Percentiles rank a stretch among this genome's conserved stretches.
These are phyloP conservation scores for Auriscalpium vulgare DNA, from an alignment of 768 basidiomycete genomes.

Conservation along the genomic window DNA sequence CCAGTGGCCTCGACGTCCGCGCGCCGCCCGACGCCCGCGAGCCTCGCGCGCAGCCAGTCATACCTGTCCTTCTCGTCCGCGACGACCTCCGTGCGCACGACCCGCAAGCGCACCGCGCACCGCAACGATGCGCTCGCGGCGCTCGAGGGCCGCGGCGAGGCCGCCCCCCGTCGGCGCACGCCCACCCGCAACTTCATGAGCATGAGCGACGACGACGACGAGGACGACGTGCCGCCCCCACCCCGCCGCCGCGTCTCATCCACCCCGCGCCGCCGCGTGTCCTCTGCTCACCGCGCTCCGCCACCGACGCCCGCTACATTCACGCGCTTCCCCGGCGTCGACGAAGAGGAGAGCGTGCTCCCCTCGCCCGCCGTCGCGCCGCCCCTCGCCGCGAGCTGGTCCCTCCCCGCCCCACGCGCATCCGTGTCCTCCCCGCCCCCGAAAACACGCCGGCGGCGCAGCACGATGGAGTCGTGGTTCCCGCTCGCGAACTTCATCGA, in stretches of 20 bases:
- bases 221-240: slow-evolving; percentile 18
- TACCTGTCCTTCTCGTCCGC: slow-evolving; percentile 13
- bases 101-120: slow-evolving; percentile 7
- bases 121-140: slow-evolving; percentile 43
- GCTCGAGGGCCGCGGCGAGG: slow-evolving; percentile 45
- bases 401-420: slow-evolving; percentile 2
- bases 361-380: not conserved
- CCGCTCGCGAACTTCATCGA: slow-evolving; percentile 61
- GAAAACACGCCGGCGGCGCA: slow-evolving; percentile 25
- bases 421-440: slow-evolving; percentile 10
- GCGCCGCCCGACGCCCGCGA: slow-evolving; percentile 23
- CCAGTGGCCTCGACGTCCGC: slow-evolving; percentile 24
- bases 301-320: not conserved
- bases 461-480: slow-evolving; percentile 45
- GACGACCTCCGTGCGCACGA: slow-evolving; percentile 8
- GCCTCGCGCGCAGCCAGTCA: slow-evolving; percentile 9
- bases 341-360: slow-evolving; percentile 12
- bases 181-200: slow-evolving; percentile 52
- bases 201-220: slow-evolving; percentile 59
- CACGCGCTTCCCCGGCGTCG: not conserved
- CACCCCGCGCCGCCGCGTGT: not conserved
- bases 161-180: slow-evolving; percentile 16
- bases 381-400: not conserved
- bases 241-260: not conserved
- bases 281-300: not conserved